Conservation (phyloP, 1,284 basidiomycete genomes). For the Marasmius tenuissimus region DNA sequence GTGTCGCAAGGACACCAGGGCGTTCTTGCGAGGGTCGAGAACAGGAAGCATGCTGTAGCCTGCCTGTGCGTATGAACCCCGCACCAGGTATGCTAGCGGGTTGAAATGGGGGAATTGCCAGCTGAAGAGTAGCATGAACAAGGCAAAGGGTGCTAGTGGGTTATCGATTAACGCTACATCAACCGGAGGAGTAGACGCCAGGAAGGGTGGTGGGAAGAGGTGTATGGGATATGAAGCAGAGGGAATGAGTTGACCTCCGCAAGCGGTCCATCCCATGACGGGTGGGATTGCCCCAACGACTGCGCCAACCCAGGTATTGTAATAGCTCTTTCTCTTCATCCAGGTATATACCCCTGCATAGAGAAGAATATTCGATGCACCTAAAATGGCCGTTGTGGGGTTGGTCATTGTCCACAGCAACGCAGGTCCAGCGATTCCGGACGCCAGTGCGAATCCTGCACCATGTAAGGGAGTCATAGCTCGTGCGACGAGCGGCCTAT, state of each 20-base stretch:
- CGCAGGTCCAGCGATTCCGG: slow-evolving; percentile 77
- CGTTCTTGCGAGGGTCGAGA: slow-evolving; percentile 78
- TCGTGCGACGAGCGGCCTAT: slow-evolving; percentile 85
- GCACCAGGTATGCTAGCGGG: slow-evolving; percentile 84
- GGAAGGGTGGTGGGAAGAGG: slow-evolving; percentile 54
- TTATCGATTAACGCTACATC: slow-evolving; percentile 63
- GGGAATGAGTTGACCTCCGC: slow-evolving; percentile 80
- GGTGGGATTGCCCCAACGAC: slow-evolving; percentile 94
- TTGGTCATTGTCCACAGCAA: slow-evolving; percentile 88
- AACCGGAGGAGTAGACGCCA: slow-evolving; percentile 24
- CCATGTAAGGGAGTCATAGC: slow-evolving; percentile 87
- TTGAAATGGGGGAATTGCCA: slow-evolving; percentile 99
- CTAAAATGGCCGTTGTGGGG: slow-evolving; percentile 84
- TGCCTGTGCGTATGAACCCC: slow-evolving; percentile 88
- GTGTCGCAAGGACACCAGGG: slow-evolving; percentile 86
- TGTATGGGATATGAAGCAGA: slow-evolving; percentile 52
- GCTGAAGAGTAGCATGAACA: slow-evolving; percentile 85
- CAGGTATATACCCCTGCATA: slow-evolving; percentile 95
- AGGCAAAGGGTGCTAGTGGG: slow-evolving; percentile 72
- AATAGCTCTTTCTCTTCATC: slow-evolving; percentile 86
- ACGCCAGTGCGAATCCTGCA: slow-evolving; percentile 71
- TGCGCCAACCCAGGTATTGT: slow-evolving; percentile 95
- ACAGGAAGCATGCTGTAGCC: slow-evolving; percentile 95
- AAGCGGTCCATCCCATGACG: slow-evolving; percentile 98
- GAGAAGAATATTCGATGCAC: slow-evolving; percentile 82